These are phyloP conservation scores for Monascus ruber DNA, from an alignment of 2,329 filamentous ascomycete species.

Conservation along the genomic window DNA sequence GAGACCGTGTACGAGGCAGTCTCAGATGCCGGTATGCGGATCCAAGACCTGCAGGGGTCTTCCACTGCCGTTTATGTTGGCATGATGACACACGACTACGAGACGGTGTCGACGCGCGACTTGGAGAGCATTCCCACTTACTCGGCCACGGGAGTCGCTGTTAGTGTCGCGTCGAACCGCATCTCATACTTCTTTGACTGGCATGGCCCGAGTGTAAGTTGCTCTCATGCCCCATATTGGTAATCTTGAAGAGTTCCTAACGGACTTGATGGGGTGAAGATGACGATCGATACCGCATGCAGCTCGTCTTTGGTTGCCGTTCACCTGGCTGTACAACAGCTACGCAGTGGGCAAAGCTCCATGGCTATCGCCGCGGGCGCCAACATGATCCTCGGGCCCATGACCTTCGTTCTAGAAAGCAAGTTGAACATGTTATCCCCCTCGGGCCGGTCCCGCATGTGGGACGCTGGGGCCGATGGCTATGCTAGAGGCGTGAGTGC, in stretches of 20 bases:
- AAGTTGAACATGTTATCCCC: slow-evolving; percentile 28
- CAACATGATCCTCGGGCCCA: slow-evolving; percentile 26
- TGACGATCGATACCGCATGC: slow-evolving; percentile 31
- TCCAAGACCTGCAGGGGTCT: too few relatives aligned
- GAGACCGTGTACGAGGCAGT: slow-evolving; percentile 24
- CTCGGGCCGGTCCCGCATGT: slow-evolving; percentile 20
- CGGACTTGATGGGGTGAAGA: neutral
- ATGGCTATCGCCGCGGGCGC: slow-evolving; percentile 27
- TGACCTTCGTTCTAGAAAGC: slow-evolving; percentile 18
- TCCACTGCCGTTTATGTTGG: too few relatives aligned
- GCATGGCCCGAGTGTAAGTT: too few relatives aligned
- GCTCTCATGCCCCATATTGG: too few relatives aligned
- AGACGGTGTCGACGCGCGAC: too few relatives aligned
- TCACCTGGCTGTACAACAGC: slow-evolving; percentile 20
- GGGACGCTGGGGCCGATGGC: slow-evolving; percentile 21
- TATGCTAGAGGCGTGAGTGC: slow-evolving; percentile 24
- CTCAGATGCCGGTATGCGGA: slow-evolving; percentile 15
- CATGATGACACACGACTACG: too few relatives aligned
- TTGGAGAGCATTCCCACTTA: too few relatives aligned
- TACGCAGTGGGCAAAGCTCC: slow-evolving; percentile 12
- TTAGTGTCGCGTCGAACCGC: too few relatives aligned
- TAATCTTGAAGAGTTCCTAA: too few relatives aligned
- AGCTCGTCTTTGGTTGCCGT: slow-evolving; percentile 27
- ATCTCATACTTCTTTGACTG: too few relatives aligned
- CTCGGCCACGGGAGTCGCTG: too few relatives aligned